Percentiles rank a stretch among this genome's conserved stretches.
These are phyloP conservation scores for Sporothrix euskadiensis DNA, from an alignment of 2,329 filamentous ascomycete species.

Conservation along the genomic window DNA sequence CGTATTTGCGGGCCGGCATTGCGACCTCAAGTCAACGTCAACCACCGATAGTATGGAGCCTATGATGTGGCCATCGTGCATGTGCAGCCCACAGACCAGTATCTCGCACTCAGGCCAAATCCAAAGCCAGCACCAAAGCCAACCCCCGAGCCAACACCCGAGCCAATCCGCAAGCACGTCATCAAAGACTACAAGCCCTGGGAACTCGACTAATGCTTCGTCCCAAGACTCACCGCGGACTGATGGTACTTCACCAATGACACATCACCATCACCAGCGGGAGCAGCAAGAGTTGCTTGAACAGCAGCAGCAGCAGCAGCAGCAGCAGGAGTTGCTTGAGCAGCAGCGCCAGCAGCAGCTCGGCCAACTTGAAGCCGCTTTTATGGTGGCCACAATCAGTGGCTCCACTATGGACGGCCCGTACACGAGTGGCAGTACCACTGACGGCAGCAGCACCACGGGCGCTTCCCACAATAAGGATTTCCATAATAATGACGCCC, in stretches of 20 bases:
- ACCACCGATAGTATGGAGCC: slow-evolving; percentile 39
- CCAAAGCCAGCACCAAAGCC: too few species aligned
- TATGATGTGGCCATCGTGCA: slow-evolving; percentile 41
- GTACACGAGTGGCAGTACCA: not conserved
- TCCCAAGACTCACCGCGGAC: slow-evolving; percentile 15
- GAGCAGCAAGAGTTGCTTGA: slow-evolving; percentile 13
- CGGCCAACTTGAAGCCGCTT: not conserved
- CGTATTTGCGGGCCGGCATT: slow-evolving; percentile 52
- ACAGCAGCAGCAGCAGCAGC: slow-evolving; percentile 18
- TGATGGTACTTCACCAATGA: not conserved
- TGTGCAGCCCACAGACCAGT: slow-evolving; percentile 36
- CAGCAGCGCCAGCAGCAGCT: slow-evolving; percentile 10
- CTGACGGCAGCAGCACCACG: slow-evolving; percentile 3
- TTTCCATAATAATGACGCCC: not conserved
- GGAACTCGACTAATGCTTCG: slow-evolving; percentile 17
- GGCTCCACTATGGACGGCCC: not conserved
- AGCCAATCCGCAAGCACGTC: slow-evolving; percentile 17
- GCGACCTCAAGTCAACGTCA: slow-evolving; percentile 47
- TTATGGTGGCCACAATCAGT: not conserved
- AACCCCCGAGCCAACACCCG: not conserved
- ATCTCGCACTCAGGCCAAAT: too few species aligned
- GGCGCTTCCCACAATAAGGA: not conserved
- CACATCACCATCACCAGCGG: slow-evolving; percentile 7
- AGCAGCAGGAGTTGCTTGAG: slow-evolving; percentile 13
- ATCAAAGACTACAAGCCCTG: slow-evolving; percentile 13